Evolutionary conservation across 768 basidiomycete species (phyloP), one percentile per base, ranked within the genome.

Genomic region (Leccinum incarnatum): DNA sequence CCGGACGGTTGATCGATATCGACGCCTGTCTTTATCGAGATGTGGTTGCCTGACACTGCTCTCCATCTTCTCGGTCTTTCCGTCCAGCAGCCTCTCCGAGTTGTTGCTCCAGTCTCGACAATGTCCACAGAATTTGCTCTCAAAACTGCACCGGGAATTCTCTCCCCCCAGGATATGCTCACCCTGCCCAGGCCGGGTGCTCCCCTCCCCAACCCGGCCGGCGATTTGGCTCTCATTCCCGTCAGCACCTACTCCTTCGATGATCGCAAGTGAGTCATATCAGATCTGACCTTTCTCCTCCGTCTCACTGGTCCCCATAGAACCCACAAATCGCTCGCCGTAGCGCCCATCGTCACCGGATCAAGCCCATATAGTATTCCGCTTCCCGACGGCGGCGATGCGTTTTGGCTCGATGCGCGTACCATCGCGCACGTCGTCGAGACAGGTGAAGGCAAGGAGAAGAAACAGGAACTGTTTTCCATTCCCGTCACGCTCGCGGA

Each of bases 381-480:
- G 15, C 79, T 92, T 37, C 75, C 81, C 23, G 82, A 84, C 51
- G 88, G 84, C 9, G 91, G 90, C 21, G 86, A 90, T 48, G 80
- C 81, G 2, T 93, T 94, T 75, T 94, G 92, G 92, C 78, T 94
- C 12, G 81, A 85, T 53, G 74, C 79, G 2, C 79, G 83, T 47
- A 89, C 87, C n/a, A 70, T 94, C 58, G 90, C 80, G 1, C 86
- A 89, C 55, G 83, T 86, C 54, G 81, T 89, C 23, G 80, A 81
- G 65, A 78, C 57, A 2, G 69, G 76, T 5, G 77, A 81, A 29
- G 82, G 82, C 52, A 76, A 78, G 25, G 72, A 70, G 49, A 79
- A 80, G 65, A 75, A 71, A 50, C 78, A 85, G 19, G 78, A 84
- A 45, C 72, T 94, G 37, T 87, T 86, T 67, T 79, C 83, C 8